Evolutionary conservation across 331 rosid genomes (phyloP).

Genomic region (Dryas integrifolia): DNA sequence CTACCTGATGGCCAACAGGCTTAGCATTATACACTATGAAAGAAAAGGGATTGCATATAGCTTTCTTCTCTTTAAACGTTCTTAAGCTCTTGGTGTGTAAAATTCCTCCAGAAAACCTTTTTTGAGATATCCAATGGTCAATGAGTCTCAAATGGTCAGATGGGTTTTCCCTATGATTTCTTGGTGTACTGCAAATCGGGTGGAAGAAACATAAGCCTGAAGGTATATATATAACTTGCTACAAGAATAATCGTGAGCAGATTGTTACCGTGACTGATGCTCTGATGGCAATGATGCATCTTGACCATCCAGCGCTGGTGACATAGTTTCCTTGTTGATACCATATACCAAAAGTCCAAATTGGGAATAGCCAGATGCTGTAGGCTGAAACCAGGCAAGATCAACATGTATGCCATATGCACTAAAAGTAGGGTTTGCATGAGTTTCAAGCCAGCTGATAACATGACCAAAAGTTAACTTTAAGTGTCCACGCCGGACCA

Average conservation of each 20-base stretch:
- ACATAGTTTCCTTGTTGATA: slow-evolving; percentile 40
- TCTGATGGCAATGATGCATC: slow-evolving; percentile 42
- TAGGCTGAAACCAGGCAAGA: slow-evolving; percentile 92
- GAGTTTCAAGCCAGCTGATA: slow-evolving; percentile 73
- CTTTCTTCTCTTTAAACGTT: slow-evolving; percentile 63
- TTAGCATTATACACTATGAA: slow-evolving; percentile 67
- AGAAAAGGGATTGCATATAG: slow-evolving; percentile 53
- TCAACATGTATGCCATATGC: slow-evolving; percentile 57
- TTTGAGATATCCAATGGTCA: slow-evolving; percentile 54
- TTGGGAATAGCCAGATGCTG: slow-evolving; percentile 87
- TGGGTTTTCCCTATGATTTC: slow-evolving; percentile 31
- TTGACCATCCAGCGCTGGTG: slow-evolving; percentile 38
- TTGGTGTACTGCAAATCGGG: slow-evolving; percentile 44
- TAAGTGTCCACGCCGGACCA: slow-evolving; percentile 72
- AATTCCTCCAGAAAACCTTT: slow-evolving; percentile 60
- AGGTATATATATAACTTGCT: slow-evolving; percentile 11
- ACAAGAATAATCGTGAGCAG: slow-evolving; percentile 22
- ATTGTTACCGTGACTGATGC: slow-evolving; percentile 56
- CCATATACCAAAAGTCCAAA: slow-evolving; percentile 70
- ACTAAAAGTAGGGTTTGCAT: slow-evolving; percentile 62
- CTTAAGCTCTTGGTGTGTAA: slow-evolving; percentile 60
- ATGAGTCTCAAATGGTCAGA: slow-evolving; percentile 35
- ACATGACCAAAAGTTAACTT: slow-evolving; percentile 61
- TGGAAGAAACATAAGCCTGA: slow-evolving; percentile 26
- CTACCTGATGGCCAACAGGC: slow-evolving; percentile 95